Conservation (phyloP, 1,139 yeast genomes). For the Scheffersomyces quercinus region DNA sequence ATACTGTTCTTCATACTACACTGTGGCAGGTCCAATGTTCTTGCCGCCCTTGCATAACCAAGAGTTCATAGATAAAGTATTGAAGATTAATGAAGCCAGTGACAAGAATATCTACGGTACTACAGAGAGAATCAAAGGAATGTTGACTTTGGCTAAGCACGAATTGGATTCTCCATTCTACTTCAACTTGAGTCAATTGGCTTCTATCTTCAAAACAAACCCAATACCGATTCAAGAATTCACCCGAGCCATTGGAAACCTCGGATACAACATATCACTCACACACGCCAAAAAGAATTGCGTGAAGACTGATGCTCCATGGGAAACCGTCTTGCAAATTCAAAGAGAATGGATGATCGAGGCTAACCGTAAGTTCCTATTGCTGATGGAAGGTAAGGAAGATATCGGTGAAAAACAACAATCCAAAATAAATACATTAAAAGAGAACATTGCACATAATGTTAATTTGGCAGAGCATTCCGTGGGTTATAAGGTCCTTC, state of each 20-base stretch:
- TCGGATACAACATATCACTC: constrained; percentile 77
- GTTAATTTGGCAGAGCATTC: constrained; percentile 39
- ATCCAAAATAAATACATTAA: constrained; percentile 26
- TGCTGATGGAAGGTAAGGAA: constrained; percentile 22
- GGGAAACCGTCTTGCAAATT: constrained; percentile 72
- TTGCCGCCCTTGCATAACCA: constrained; percentile 73
- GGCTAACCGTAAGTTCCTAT: constrained; percentile 31
- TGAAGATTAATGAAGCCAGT: constrained; percentile 51
- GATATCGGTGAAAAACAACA: constrained; percentile 26
- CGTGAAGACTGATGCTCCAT: constrained; percentile 87
- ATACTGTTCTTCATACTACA: constrained; percentile 69
- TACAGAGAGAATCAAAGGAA: constrained; percentile 80
- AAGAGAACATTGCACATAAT: constrained; percentile 27
- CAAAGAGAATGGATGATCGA: constrained; percentile 65
- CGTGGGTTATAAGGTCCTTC: constrained; percentile 67
- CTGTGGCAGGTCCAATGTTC: constrained; percentile 97
- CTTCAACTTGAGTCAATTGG: constrained; percentile 74
- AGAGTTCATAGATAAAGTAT: constrained; percentile 63
- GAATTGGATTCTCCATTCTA: constrained; percentile 77
- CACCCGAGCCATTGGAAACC: constrained; percentile 80
- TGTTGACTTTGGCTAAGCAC: constrained; percentile 78
- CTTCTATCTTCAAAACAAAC: constrained; percentile 75
- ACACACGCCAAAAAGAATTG: constrained; percentile 89
- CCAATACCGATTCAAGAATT: constrained; percentile 78
- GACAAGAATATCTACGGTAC: constrained; percentile 69